Conservation (phyloP, 352 stramenopile species). For the Phytophthora uliginosa region DNA sequence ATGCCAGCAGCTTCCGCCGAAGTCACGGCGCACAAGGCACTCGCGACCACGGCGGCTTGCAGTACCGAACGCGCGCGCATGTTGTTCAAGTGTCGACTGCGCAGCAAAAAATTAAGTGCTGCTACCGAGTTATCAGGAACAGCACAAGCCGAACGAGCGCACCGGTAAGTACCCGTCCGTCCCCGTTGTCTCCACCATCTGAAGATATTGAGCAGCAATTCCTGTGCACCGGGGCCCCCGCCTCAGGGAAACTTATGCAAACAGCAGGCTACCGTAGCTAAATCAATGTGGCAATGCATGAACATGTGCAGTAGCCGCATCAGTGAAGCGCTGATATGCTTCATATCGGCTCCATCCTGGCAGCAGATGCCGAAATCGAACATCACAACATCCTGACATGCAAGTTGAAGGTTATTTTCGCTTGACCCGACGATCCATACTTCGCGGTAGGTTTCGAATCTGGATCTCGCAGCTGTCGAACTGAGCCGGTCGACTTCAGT, state of each 20-base stretch:
- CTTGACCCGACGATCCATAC: neutral
- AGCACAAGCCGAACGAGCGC: neutral
- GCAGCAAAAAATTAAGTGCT: slow-evolving; percentile 9
- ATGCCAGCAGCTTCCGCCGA: slow-evolving; percentile 13
- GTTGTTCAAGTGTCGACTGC: neutral
- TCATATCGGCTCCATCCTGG: neutral
- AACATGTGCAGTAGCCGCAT: neutral
- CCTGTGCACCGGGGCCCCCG: neutral
- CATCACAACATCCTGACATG: neutral
- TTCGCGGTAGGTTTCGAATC: neutral
- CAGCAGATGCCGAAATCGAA: neutral
- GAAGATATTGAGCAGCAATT: slow-evolving; percentile 6
- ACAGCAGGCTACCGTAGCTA: neutral
- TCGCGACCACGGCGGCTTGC: neutral
- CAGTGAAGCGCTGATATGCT: too few species aligned
- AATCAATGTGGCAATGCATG: neutral
- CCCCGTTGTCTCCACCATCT: slow-evolving; percentile 3
- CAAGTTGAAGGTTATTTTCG: neutral
- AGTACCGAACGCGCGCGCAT: slow-evolving; percentile 6
- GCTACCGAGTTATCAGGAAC: neutral
- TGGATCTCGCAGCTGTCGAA: neutral
- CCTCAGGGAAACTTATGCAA: slow-evolving; percentile 6
- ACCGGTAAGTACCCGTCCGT: neutral
- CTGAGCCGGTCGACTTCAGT: neutral
- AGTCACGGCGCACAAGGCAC: neutral